These are phyloP conservation scores for Pseudophaeomoniella oleicola DNA, from an alignment of 2,329 filamentous ascomycete species.

Conservation along the genomic window DNA sequence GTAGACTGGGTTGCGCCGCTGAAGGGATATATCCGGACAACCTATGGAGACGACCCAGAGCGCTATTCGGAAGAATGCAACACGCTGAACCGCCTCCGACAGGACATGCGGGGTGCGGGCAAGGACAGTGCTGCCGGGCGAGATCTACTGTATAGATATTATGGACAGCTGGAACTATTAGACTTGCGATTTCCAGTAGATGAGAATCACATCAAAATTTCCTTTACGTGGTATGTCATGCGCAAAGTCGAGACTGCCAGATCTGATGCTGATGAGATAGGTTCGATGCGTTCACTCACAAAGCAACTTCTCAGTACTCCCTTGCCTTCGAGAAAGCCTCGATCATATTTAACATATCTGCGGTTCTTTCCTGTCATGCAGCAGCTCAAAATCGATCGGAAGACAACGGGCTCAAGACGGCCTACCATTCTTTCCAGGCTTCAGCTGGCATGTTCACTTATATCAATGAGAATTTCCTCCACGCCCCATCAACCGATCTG, in stretches of 20 bases:
- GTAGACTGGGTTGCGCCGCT: conserved; percentile 93
- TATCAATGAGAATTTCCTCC: conserved; percentile 98
- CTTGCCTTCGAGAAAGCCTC: conserved; percentile 96
- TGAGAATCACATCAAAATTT: conserved; percentile 98
- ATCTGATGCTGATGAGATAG: too few species aligned
- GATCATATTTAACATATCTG: conserved; percentile 98
- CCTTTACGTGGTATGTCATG: conserved; percentile 84
- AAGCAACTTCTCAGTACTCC: conserved; percentile 91
- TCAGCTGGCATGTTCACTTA: conserved; percentile 99
- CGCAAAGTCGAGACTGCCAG: too few species aligned
- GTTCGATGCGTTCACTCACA: conserved; percentile 99
- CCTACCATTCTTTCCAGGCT: conserved; percentile 96
- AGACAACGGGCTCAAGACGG: conserved; percentile 84
- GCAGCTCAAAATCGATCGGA: conserved; percentile 84
- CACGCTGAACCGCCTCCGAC: conserved; percentile 82
- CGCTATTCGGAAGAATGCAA: conserved; percentile 90
- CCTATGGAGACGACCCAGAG: conserved; percentile 93
- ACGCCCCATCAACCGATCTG: conserved; percentile 89
- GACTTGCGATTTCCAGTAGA: conserved; percentile 94
- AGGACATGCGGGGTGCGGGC: conserved; percentile 95
- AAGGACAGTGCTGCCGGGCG: conserved; percentile 90
- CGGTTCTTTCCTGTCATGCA: conserved; percentile 89
- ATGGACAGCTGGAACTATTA: conserved; percentile 87
- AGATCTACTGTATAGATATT: conserved; percentile 92
- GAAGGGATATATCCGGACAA: conserved; percentile 83